A percentile compares a stretch with the other conserved stretches of the same genome.
Conservation (phyloP, 306 rosid species). For the Corylus heterophylla region DNA sequence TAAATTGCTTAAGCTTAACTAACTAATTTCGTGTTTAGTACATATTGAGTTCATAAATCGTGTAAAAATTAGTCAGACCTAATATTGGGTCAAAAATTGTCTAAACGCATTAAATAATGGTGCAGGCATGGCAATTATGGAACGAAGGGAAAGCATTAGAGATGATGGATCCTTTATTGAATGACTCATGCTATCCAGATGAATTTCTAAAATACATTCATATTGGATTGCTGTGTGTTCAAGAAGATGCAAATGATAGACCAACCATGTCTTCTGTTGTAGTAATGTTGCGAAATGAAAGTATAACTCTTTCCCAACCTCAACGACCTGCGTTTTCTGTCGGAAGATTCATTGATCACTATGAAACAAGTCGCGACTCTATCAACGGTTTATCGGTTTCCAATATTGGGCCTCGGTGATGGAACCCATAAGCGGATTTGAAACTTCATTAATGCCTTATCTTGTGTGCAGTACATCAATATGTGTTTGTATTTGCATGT, state of each 20-base stretch:
- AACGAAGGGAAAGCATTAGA: slow-evolving; percentile 36
- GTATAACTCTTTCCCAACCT: slow-evolving; percentile 27
- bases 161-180: slow-evolving; percentile 39
- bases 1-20: too few species aligned
- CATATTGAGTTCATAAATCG: neutral
- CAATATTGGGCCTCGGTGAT: neutral
- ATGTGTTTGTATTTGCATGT: neutral
- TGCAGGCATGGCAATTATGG: slow-evolving; percentile 52
- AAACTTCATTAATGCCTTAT: neutral
- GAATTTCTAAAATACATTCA: slow-evolving; percentile 39
- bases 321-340: slow-evolving; percentile 39
- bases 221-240: slow-evolving; percentile 51
- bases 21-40: neutral
- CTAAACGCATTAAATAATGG: neutral
- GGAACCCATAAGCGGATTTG: neutral
- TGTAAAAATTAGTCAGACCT: neutral
- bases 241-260: slow-evolving; percentile 49
- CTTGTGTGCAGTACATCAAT: neutral
- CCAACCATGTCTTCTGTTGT: slow-evolving; percentile 55
- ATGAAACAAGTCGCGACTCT: slow-evolving; percentile 5
- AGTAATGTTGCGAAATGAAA: slow-evolving; percentile 39
- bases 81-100: too few species aligned
- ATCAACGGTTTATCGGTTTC: slow-evolving; percentile 31
- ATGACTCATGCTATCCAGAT: slow-evolving; percentile 30
- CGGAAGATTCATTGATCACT: slow-evolving; percentile 26